Evolutionary conservation across 2,329 filamentous ascomycete species (phyloP).

Genomic region (Truncatella angustata): DNA sequence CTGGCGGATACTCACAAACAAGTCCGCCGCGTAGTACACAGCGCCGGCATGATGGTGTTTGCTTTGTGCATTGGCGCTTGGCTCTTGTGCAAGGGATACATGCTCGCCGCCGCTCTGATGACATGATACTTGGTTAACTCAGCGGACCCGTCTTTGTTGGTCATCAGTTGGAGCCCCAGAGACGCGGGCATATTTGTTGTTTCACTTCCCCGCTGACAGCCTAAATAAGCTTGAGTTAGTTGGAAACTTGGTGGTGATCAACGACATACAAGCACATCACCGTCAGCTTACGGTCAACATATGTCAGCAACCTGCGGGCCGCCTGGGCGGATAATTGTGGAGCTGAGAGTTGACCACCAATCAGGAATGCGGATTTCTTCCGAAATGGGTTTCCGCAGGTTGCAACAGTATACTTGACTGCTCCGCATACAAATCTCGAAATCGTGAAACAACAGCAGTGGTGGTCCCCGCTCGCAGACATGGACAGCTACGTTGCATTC

Average conservation of each 20-base stretch:
- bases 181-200: too few relatives aligned
- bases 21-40: slow-evolving; percentile 23
- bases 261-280: too few relatives aligned
- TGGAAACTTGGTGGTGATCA: too few relatives aligned
- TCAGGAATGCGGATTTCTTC: background rate
- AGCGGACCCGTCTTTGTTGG: too few relatives aligned
- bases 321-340: slow-evolving; percentile 5
- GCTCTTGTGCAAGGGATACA: slow-evolving; percentile 33
- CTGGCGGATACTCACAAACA: slow-evolving; percentile 20
- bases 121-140: slow-evolving; percentile 12
- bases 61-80: slow-evolving; percentile 36
- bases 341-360: background rate
- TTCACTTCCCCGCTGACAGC: too few relatives aligned
- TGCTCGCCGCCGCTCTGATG: slow-evolving; percentile 25
- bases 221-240: too few relatives aligned
- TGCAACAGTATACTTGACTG: too few relatives aligned
- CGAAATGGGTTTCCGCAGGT: background rate
- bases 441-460: too few relatives aligned
- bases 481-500: too few relatives aligned
- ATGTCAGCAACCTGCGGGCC: slow-evolving; percentile 4
- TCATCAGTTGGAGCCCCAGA: too few relatives aligned
- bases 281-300: background rate
- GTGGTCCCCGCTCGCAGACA: too few relatives aligned
- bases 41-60: slow-evolving; percentile 29
- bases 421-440: too few relatives aligned